Evolutionary conservation across 164 flowering plant genomes (phyloP), one percentile per base, ranked within the genome.

Genomic region (Vitis labrusca): DNA sequence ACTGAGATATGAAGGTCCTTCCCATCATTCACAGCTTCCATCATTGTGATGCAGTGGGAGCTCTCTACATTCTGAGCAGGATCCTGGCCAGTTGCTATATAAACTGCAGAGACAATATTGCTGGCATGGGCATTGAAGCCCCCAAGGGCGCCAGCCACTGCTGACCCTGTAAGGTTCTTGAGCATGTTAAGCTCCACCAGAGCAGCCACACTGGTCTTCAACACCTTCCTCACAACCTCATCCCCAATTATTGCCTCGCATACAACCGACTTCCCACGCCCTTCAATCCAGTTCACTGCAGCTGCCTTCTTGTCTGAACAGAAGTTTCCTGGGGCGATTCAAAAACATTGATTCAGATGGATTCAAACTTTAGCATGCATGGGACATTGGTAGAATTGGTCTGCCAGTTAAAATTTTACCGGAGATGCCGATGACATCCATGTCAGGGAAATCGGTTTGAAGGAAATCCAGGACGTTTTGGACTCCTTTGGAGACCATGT

Each of bases 401-500:
- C 27, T 23, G 27, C 27, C 27, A 23, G 27, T 23, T 23, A 23
- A 23, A 23, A 23, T 23, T 23, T 50, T 65, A 71, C 79, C 79
- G 14, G 82, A 79, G 50, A 79, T 72, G 73, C 82, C 79, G 11
- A 79, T 72, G 9, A 79, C 74, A 23, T 79, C 79, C 82, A 79
- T 79, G 66, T 79, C 79, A 17, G 79, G 79, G 59, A 79, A 79
- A 27, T 79, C 71, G 17, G 29, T 50, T 49, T 69, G 66, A 32
- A 79, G 64, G 64, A 72, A 75, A 32, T 79, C 79, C 3, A 79
- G 65, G 8, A 79, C 82, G 17, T 79, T 79, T 54, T 79, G 82
- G 19, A 79, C 82, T 8, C 79, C 82, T 60, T 79, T 79, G 7
- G 82, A 79, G 47, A 79, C 82, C 79, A 79, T 79, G 73, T 76